Conservation (phyloP, 2,329 filamentous ascomycete species). For the Xylaria multiplex region DNA sequence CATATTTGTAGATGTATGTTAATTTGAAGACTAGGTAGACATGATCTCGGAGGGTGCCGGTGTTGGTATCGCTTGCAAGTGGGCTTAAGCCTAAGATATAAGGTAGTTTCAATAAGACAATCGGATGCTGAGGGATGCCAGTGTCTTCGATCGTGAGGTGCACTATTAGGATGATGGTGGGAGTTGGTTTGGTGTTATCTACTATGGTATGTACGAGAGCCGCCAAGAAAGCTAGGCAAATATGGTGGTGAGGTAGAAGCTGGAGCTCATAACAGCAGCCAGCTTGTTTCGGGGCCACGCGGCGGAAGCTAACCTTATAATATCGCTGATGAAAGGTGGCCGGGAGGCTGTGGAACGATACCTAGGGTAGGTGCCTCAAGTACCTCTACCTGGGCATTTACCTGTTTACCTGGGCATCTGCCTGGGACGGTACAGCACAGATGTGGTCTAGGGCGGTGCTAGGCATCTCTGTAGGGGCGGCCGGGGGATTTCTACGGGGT, state of each 20-base stretch:
- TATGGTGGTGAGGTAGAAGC: neutral
- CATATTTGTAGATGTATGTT: conserved; percentile 60
- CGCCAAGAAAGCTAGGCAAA: conserved; percentile 8
- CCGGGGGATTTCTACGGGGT: neutral
- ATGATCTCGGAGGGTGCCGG: conserved; percentile 25
- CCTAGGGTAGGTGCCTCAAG: too few species aligned
- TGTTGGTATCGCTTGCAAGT: neutral
- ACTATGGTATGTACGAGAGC: neutral
- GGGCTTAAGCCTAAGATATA: conserved; percentile 1
- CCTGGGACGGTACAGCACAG: neutral
- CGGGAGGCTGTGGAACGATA: conserved; percentile 7
- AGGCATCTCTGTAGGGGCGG: neutral
- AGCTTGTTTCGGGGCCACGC: conserved; percentile 19
- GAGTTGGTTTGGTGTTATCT: neutral
- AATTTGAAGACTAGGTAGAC: conserved; percentile 31
- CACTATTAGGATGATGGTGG: neutral
- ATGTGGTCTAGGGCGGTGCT: neutral
- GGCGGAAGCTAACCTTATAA: conserved; percentile 16
- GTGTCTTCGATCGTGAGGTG: neutral
- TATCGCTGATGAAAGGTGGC: conserved; percentile 20
- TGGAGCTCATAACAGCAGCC: conserved; percentile 1
- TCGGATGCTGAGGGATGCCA: neutral
- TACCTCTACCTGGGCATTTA: too few species aligned
- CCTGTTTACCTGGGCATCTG: neutral
- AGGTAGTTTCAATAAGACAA: neutral